Conservation (phyloP, 768 basidiomycete species). For the Leccinum uliginosum region DNA sequence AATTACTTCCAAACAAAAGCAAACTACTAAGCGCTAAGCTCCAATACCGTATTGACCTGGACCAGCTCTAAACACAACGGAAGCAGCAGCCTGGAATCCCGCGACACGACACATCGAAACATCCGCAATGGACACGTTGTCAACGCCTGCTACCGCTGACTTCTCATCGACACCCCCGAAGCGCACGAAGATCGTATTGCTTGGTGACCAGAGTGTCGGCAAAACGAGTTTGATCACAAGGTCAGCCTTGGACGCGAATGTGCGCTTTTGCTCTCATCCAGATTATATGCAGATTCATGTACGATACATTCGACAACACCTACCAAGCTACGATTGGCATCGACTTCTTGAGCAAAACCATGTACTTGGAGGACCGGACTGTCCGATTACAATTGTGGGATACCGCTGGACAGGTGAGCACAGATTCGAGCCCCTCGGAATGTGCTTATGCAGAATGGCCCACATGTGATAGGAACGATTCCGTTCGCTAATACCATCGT, state of each 20-base stretch:
- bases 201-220: conserved; percentile 96
- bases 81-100: neutral
- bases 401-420: conserved; percentile 84
- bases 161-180: conserved; percentile 88
- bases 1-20: conserved; percentile 24
- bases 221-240: conserved; percentile 98
- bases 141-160: conserved; percentile 73
- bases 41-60: conserved; percentile 10
- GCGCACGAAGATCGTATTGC: conserved; percentile 92
- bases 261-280: conserved; percentile 3
- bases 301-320: conserved; percentile 99
- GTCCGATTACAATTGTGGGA: conserved; percentile 98
- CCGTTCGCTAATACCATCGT: conserved; percentile 94
- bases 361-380: conserved; percentile 98
- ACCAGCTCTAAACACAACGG: conserved; percentile 4
- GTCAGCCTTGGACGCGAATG: conserved; percentile 37
- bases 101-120: neutral
- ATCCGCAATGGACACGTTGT: conserved; percentile 44
- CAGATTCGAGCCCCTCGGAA: neutral
- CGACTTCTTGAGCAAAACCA: conserved; percentile 99
- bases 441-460: conserved; percentile 3
- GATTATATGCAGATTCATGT: conserved; percentile 75
- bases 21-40: conserved; percentile 14
- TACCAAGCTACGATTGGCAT: conserved; percentile 98
- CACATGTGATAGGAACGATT: conserved; percentile 75